Evolutionary conservation across 176 grass and related monocot genomes (phyloP), one percentile per base, ranked within the genome.

Genomic region (Raddia guianensis): DNA sequence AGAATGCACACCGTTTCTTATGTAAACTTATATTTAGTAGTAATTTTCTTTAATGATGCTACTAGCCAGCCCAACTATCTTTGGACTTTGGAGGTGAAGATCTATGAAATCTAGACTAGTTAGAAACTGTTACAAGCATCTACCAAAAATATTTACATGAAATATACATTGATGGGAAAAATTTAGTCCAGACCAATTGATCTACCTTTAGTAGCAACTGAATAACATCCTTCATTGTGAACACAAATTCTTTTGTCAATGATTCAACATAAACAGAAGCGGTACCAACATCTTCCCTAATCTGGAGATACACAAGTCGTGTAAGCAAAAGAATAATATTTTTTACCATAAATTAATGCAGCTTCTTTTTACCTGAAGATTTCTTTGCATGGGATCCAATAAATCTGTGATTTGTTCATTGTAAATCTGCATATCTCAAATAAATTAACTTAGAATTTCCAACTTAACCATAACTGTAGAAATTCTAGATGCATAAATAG

Each of bases 351-450:
- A 48, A 68, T 14, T 55, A 15, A 50, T 47, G 66, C 13, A 12
- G 63, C 48, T 78, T 43, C 27, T 34, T 48, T 80, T 56, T 47
- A 92, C 90, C 83, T 89, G 90, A 80, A 92, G 90, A 44, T 83
- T 86, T 73, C 68, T 89, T 68, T 80, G 90, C 7, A 74, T 40
- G 19, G 90, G 86, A 33, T 92, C 86, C 78, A 92, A 82, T 56
- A 92, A 88, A 75, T 92, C 90, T 45, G 90, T 89, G 68, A 92
- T 92, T 86, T 92, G 90, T 63, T 92, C 90, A 89, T 92, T 92
- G 68, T 92, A 92, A 34, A 92, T 92, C 90, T 92, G 83, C 74
- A 86, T 34, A 27, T 6, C 6, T 19, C 15, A 66, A 8, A 75
- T 32, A 73, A 8, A 37, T 34, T 66, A 53, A 54, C 6, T 73